Base-by-base conservation (phyloP, 2,329 filamentous ascomycete genomes). In the Fonsecaea nubica region DNA sequence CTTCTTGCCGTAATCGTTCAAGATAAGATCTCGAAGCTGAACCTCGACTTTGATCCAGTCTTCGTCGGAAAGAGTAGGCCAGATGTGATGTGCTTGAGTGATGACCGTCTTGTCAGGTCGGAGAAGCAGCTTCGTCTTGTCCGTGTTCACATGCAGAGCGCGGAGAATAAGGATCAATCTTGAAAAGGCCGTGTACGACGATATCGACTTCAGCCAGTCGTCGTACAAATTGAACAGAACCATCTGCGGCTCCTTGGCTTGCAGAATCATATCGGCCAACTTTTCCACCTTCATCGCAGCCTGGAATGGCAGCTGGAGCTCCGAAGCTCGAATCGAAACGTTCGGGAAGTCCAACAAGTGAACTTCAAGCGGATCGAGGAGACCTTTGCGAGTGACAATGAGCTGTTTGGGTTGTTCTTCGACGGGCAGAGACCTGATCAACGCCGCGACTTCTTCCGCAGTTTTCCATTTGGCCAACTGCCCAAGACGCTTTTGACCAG, bases 1-100 rank as follows among this genome's bases (percentile, higher is more conserved):
- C 87, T 99, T 99, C 87, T 98, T 99, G 76, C 95, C 95, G 77
- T 99, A 99, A 77, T 99, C 95, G 73, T 98, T 97, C 72, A 99
- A 78, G 74, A 99, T 99, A 71, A 99, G 83, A 83, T 99, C 95
- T 78, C 95, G 90, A 50, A 99, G 84, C 76, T 96, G 92, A 54
- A 93, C 93, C 84, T 99, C 95, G n/a, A 99, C 92, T 87, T 97
- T 97, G 80, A 99, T 95, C 95, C 95, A 99, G 70, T 97, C 93
- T 74, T 99, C 95, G 71, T 99, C 95, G 0, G 92, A 90, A 63
- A 99, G 82, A 0, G 92, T 90, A 0, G 95, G 95, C 95, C 95
- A 99, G 77, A 99, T 99, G 78, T 99, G 95, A 81, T 99, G 95
- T 76, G 98, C 93, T 74, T 98, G 93, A 0, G 95, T 99, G 75